Conservation (phyloP, 352 stramenopile genomes). For the Phytophthora crassamura region DNA sequence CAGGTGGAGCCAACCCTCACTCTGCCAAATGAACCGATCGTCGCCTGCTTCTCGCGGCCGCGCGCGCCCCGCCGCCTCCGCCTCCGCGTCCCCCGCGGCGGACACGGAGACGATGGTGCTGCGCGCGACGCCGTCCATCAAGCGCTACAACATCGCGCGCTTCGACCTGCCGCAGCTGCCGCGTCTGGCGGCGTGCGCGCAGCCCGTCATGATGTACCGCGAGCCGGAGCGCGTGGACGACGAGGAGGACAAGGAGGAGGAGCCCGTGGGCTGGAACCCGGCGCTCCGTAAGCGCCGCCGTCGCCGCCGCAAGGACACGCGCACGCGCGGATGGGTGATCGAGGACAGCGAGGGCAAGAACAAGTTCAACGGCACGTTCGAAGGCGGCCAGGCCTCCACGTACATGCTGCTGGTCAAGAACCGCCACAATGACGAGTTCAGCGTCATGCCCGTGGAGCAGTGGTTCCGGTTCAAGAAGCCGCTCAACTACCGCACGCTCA, state of each 20-base stretch:
- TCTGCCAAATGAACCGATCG: constrained; percentile 27
- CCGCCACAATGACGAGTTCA: constrained; percentile 89
- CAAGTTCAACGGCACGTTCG: constrained; percentile 85
- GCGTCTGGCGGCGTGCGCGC: constrained; percentile 59
- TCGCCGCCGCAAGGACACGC: constrained; percentile 77
- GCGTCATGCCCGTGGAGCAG: constrained; percentile 86
- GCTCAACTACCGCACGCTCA: constrained; percentile 84
- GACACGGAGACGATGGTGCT: constrained; percentile 79
- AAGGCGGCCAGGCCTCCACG: constrained; percentile 83
- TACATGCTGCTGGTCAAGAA: constrained; percentile 91
- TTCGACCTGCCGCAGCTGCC: constrained; percentile 79
- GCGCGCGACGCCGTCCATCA: constrained; percentile 86
- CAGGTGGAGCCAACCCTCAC: background rate
- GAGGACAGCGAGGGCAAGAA: constrained; percentile 85
- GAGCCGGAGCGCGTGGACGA: constrained; percentile 83
- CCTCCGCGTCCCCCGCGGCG: constrained; percentile 1
- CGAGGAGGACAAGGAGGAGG: constrained; percentile 83
- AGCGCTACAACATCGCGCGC: constrained; percentile 88
- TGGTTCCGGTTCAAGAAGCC: constrained; percentile 93
- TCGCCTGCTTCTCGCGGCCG: background rate
- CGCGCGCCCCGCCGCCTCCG: background rate
- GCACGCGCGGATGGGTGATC: constrained; percentile 85
- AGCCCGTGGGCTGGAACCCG: constrained; percentile 76
- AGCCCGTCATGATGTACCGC: constrained; percentile 90
- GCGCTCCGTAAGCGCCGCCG: constrained; percentile 78